Evolutionary conservation across 106 monocot species (phyloP), one percentile per base, ranked within the genome.

Genomic region (Posidonia australis): DNA sequence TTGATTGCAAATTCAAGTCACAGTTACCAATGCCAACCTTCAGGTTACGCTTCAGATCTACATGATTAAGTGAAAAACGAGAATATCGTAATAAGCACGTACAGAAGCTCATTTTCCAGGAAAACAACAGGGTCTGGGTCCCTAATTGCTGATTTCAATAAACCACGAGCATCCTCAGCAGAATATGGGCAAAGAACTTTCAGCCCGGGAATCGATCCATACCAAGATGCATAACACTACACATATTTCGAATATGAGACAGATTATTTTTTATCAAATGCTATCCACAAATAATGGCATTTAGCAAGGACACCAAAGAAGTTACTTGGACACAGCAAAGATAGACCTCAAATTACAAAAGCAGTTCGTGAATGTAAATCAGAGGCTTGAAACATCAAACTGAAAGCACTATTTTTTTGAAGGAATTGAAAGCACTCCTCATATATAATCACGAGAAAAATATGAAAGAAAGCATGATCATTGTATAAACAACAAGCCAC

Each of bases 121-220:
- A 98, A 87, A 72, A 98, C 84, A 77, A 98, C 96, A 60, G 87
- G 90, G 73, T 98, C 96, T 22, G 90, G 96, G 53, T 98, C 96
- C 64, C 87, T 76, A 19, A 98, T 98, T 27, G 90, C 96, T 51
- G 96, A 84, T 84, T 91, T 98, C 44, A 98, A 72, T 70, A 91
- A 75, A 63, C 96, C 96, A 46, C 96, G 79, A 24, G 96, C 90
- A 81, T 98, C 96, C 67, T 98, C 96, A 14, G 90, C 69, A 43
- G 90, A 87, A 76, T 90, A 98, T 29, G 96, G 90, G 51, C 51
- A 44, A 11, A 87, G 66, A n/a, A 98, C 90, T 56, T 98, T 98
- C 60, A 90, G 68, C 20, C 96, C 96, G 66, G 96, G 96, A 73
- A 77, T 67, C 32, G 76, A 72, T 51, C 84, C 86, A 67, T 98